Conservation (phyloP, 305 asterid genomes). For the Solanum hybrid region DNA sequence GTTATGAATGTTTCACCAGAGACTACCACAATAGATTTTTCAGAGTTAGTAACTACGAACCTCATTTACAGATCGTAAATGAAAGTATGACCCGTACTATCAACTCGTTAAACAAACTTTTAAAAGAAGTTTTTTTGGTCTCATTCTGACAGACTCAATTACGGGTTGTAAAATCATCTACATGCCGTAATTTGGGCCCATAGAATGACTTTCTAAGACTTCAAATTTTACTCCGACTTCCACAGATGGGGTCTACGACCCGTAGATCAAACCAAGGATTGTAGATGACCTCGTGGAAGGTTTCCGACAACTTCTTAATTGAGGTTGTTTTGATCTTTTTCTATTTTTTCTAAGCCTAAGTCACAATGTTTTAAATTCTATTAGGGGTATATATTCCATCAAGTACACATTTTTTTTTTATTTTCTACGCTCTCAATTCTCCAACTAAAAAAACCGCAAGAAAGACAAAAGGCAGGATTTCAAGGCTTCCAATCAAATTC, state of each 20-base stretch:
- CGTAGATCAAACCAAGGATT: background rate
- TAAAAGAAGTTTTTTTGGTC: background rate
- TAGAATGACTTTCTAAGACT: background rate
- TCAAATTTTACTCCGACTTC: background rate
- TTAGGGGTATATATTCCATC: background rate
- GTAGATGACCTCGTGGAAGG: background rate
- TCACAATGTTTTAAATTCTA: background rate
- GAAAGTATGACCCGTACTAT: background rate
- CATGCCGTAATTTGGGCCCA: background rate
- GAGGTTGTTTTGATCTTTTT: background rate
- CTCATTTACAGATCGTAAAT: background rate
- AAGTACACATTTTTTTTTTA: background rate
- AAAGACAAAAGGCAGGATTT: too few species aligned
- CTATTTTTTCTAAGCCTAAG: background rate
- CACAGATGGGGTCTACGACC: background rate
- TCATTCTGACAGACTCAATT: background rate
- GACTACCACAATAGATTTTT: background rate
- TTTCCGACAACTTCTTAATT: background rate
- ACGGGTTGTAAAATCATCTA: background rate
- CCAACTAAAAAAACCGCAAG: background rate
- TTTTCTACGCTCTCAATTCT: background rate
- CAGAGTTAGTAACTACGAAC: background rate
- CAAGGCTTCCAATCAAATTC: background rate
- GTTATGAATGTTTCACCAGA: background rate
- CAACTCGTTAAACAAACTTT: background rate